Percentiles rank a stretch among this genome's conserved stretches.
Evolutionary conservation across 2,329 filamentous ascomycete genomes (phyloP).

Genomic region (Talaromyces pinophilus): DNA sequence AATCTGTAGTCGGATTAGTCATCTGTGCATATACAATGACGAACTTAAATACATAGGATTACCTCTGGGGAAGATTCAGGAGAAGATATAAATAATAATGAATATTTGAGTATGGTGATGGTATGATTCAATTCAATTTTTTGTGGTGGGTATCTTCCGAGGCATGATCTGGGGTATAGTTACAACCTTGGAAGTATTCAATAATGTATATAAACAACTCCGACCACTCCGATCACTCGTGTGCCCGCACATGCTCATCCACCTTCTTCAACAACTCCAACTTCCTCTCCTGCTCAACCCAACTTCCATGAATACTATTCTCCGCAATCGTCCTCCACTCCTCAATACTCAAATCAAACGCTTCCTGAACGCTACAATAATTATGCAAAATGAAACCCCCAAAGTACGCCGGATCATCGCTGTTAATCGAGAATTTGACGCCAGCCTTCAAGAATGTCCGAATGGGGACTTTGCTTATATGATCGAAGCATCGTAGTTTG

Average conservation of each 20-base stretch:
- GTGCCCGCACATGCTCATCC: conserved; percentile 35
- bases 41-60: not conserved
- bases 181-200: not conserved
- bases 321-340: conserved; percentile 68
- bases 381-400: conserved; percentile 74
- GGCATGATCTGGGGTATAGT: not conserved
- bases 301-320: conserved; percentile 66
- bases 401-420: conserved; percentile 75
- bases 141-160: not conserved
- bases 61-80: not conserved
- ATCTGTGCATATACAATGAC: not conserved
- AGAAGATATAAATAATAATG: not conserved
- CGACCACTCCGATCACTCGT: conserved; percentile 25
- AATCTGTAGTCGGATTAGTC: conserved; percentile 14
- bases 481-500: conserved; percentile 57
- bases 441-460: conserved; percentile 63
- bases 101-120: not conserved
- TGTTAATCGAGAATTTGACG: conserved; percentile 71
- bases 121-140: not conserved
- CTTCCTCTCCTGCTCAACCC: conserved; percentile 67
- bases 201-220: not conserved
- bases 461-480: conserved; percentile 61
- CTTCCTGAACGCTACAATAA: conserved; percentile 73
- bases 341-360: conserved; percentile 61
- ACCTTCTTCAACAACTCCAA: conserved; percentile 51